A percentile compares a stretch with the other conserved stretches of the same genome.
Conservation (phyloP, 2,329 filamentous ascomycete species). For the Fusarium irregulare region DNA sequence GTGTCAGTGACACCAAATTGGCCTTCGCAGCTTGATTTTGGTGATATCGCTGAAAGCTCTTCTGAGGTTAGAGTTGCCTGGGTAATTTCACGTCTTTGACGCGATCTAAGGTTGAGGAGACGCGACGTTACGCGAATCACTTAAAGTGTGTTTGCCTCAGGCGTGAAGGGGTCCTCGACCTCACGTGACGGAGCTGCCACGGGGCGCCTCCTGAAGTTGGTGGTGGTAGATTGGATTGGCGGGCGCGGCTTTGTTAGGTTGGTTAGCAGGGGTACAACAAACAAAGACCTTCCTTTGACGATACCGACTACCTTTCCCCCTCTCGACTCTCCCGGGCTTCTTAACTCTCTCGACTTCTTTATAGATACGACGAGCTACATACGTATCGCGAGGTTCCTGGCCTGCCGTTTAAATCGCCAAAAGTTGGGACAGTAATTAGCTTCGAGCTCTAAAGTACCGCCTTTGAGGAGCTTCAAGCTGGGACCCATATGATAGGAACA, state of each 20-base stretch:
- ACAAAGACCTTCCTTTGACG: constrained; percentile 26
- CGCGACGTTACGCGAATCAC: constrained; percentile 54
- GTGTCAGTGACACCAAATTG: constrained; percentile 17
- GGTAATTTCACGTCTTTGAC: constrained; percentile 53
- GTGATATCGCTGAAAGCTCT: constrained; percentile 33
- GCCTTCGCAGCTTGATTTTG: constrained; percentile 24
- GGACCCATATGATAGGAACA: constrained; percentile 29
- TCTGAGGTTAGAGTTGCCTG: constrained; percentile 44
- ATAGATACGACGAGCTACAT: constrained; percentile 40
- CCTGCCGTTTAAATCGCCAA: constrained; percentile 18
- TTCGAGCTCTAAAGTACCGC: constrained; percentile 34
- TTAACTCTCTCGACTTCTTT: constrained; percentile 9
- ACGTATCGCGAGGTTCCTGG: constrained; percentile 4
- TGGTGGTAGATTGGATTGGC: constrained; percentile 34
- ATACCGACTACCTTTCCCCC: constrained; percentile 38
- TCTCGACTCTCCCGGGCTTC: constrained; percentile 1
- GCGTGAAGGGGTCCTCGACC: constrained; percentile 24
- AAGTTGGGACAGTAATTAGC: constrained; percentile 18
- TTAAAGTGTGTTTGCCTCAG: constrained; percentile 54
- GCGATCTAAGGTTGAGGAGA: constrained; percentile 50
- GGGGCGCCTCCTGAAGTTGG: constrained; percentile 44
- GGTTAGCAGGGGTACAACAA: constrained; percentile 40
- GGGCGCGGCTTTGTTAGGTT: constrained; percentile 34
- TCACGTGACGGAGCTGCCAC: constrained; percentile 50
- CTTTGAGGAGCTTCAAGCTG: constrained; percentile 37